These are phyloP conservation scores for Microsporum canis DNA, from an alignment of 2,329 filamentous ascomycete genomes.

Conservation along the genomic window DNA sequence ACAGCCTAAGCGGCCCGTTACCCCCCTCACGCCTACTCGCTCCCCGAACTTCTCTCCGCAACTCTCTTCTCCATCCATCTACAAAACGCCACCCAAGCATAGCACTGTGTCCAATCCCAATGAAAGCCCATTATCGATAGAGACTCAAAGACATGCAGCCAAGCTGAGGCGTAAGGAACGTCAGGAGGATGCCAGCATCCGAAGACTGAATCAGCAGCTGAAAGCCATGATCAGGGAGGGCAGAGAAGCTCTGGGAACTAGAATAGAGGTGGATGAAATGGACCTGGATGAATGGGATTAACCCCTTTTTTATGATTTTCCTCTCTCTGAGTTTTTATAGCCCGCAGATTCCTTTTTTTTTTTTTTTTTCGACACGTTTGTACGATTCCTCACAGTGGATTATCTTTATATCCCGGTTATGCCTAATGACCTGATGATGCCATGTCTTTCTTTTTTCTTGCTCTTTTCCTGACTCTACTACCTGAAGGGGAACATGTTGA, in stretches of 20 bases:
- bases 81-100: conserved; percentile 19
- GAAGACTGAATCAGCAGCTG: conserved; percentile 65
- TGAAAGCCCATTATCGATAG: conserved; percentile 32
- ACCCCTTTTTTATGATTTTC: conserved; percentile 1
- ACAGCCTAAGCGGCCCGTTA: conserved; percentile 8
- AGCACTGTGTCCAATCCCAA: conserved; percentile 21
- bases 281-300: conserved; percentile 26
- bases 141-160: conserved; percentile 65
- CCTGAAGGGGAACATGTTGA: not conserved
- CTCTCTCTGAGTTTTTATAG: not conserved
- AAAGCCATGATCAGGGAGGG: conserved; percentile 83
- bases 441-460: not conserved
- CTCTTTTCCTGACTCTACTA: not conserved
- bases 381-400: not conserved
- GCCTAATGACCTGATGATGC: conserved; percentile 3
- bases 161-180: conserved; percentile 60
- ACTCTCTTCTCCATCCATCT: conserved; percentile 4
- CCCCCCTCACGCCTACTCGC: conserved; percentile 13
- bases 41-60: conserved; percentile 4
- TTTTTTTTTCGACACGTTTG: not conserved
- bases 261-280: conserved; percentile 47
- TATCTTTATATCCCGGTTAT: not conserved
- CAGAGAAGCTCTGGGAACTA: conserved; percentile 70
- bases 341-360: not conserved
- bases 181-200: conserved; percentile 67